Percentiles rank a stretch among this genome's conserved stretches.
Conservation (phyloP, 441 rosid genomes). For the Melastoma candidum region DNA sequence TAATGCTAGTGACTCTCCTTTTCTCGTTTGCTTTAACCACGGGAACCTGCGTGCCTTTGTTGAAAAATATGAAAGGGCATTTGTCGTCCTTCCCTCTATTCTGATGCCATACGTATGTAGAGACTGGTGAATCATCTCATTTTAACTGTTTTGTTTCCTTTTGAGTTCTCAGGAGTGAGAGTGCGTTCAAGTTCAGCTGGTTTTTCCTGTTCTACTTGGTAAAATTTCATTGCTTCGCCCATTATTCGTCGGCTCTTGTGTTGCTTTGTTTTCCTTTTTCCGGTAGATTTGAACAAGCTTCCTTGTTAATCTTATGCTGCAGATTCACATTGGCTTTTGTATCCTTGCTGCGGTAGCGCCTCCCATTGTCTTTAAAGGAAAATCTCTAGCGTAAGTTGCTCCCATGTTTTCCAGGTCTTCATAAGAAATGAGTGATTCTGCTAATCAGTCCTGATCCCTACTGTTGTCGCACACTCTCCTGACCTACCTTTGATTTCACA, state of each 20-base stretch:
- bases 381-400: conserved; percentile 68
- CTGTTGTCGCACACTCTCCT: no score
- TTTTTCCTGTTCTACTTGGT: conserved; percentile 78
- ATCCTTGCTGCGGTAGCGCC: conserved; percentile 89
- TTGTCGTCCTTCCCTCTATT: no score
- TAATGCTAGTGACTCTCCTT: no score
- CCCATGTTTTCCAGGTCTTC: no score
- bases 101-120: no score
- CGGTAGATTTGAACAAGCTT: conserved; percentile 3
- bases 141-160: background rate
- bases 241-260: no score
- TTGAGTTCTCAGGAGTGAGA: conserved; percentile 49
- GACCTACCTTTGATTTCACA: conserved; percentile 19
- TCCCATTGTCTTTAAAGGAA: conserved; percentile 77
- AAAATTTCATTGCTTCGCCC: conserved; percentile 5
- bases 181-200: conserved; percentile 77
- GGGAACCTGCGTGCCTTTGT: no score
- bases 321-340: conserved; percentile 73
- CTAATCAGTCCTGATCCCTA: no score
- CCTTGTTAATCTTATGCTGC: conserved; percentile 11
- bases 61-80: no score
- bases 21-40: no score
- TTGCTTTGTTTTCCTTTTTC: background rate
- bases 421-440: no score
- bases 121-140: background rate